phyloP scores from a whole-genome alignment of 371 early-diverging fungal genomes.

The Haplosporangium sp. region DNA sequence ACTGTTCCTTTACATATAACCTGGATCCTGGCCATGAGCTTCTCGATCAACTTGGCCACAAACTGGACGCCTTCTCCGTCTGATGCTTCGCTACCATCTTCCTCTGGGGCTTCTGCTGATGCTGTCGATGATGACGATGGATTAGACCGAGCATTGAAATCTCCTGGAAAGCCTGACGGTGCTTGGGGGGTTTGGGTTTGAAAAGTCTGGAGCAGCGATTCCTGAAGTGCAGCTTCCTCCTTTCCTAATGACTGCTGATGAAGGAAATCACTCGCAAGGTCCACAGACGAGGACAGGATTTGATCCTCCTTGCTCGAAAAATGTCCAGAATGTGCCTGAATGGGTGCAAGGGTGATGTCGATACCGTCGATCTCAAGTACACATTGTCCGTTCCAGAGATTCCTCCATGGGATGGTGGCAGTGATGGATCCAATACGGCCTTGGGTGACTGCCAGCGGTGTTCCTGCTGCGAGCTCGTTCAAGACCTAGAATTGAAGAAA shows the following conservation, averaged over 20 bases:
- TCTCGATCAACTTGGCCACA: conserved; percentile 75
- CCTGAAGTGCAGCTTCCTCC: conserved; percentile 64
- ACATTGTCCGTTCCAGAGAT: conserved; percentile 83
- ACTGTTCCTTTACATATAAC: conserved; percentile 65
- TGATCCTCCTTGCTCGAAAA: conserved; percentile 68
- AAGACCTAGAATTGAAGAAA: conserved; percentile 62
- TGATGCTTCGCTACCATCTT: conserved; percentile 28
- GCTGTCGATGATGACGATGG: conserved; percentile 6
- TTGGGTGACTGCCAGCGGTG: conserved; percentile 75
- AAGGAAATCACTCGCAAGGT: conserved; percentile 89
- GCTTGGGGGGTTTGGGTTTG: conserved; percentile 45
- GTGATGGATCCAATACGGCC: conserved; percentile 78
- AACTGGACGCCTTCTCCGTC: conserved; percentile 74
- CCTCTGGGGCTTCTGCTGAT: background rate
- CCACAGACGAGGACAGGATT: conserved; percentile 84
- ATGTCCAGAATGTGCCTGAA: conserved; percentile 56
- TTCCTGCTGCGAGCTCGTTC: conserved; percentile 74
- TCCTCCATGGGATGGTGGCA: conserved; percentile 86
- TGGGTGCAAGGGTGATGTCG: conserved; percentile 67
- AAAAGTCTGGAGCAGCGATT: conserved; percentile 68
- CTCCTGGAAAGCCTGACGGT: conserved; percentile 50
- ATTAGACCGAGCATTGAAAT: conserved; percentile 39
- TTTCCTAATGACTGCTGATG: conserved; percentile 70
- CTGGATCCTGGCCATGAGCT: conserved; percentile 72
- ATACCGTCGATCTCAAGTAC: conserved; percentile 81